Evolutionary conservation across 2,329 filamentous ascomycete species (phyloP).

Genomic region (Xylariaceae sp.): DNA sequence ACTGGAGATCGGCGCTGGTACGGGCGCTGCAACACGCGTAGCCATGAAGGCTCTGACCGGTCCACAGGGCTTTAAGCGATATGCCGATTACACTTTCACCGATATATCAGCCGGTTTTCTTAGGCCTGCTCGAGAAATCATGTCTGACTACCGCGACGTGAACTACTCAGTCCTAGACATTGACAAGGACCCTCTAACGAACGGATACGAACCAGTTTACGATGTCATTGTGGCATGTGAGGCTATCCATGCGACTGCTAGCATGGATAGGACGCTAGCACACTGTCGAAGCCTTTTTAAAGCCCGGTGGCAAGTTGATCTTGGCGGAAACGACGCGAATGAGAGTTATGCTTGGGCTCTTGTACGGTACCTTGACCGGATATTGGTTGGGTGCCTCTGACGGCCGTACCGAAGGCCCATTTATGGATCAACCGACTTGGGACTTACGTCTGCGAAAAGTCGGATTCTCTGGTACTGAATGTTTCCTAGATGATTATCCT

Average conservation of each 20-base stretch:
- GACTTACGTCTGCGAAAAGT: slow-evolving; percentile 14
- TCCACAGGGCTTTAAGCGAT: slow-evolving; percentile 12
- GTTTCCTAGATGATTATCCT: slow-evolving; percentile 29
- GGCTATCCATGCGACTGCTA: slow-evolving; percentile 18
- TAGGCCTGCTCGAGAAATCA: slow-evolving; percentile 1
- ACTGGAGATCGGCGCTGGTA: slow-evolving; percentile 11
- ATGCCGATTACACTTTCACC: slow-evolving; percentile 19
- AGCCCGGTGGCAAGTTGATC: slow-evolving; percentile 33
- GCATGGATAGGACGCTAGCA: slow-evolving; percentile 27
- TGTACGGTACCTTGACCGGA: slow-evolving; percentile 16
- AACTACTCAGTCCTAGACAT: slow-evolving; percentile 16
- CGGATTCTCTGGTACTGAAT: slow-evolving; percentile 30
- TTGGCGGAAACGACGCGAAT: slow-evolving; percentile 28
- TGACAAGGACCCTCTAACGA: slow-evolving; percentile 3
- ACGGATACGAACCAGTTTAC: slow-evolving; percentile 8
- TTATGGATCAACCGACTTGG: slow-evolving; percentile 23
- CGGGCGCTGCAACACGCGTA: slow-evolving; percentile 4
- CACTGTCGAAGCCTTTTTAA: slow-evolving; percentile 33
- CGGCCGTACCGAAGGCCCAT: slow-evolving; percentile 18
- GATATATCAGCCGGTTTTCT: slow-evolving; percentile 18
- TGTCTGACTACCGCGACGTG: slow-evolving; percentile 12
- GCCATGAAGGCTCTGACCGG: background rate
- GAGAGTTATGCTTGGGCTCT: slow-evolving; percentile 15
- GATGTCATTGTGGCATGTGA: slow-evolving; percentile 22
- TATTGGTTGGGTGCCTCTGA: slow-evolving; percentile 18